Evolutionary conservation across 331 rosid genomes (phyloP).

Genomic region (Rosa hybrid): DNA sequence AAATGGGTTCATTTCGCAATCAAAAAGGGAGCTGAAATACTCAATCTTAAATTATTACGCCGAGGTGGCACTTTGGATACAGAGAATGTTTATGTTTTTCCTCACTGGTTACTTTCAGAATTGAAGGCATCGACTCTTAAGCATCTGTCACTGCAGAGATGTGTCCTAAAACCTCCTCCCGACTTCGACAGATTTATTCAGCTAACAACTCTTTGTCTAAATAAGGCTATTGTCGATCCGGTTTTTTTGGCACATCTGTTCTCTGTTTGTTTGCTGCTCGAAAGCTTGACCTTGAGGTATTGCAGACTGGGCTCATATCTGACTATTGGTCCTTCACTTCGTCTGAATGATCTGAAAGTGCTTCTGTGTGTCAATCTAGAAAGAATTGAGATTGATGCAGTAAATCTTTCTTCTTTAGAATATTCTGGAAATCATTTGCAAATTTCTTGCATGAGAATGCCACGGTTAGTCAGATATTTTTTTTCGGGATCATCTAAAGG

Average conservation of each 20-base stretch:
- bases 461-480: neutral
- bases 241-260: neutral
- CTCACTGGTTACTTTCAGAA: neutral
- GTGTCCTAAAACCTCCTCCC: neutral
- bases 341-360: neutral
- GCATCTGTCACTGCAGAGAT: neutral
- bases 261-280: neutral
- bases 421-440: neutral
- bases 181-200: neutral
- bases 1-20: neutral
- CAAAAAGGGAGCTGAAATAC: neutral
- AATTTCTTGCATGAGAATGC: neutral
- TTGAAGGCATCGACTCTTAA: neutral
- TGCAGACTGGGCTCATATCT: neutral
- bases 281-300: neutral
- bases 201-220: neutral
- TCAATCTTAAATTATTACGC: neutral
- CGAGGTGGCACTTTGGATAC: neutral
- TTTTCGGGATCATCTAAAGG: neutral
- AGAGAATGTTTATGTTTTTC: neutral
- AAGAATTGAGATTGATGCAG: neutral
- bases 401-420: neutral
- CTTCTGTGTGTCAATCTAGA: too few species aligned
- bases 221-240: neutral
- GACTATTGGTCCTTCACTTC: neutral